These are phyloP conservation scores for Priceomyces haplophilus DNA, from an alignment of 805 yeast species.

Conservation along the genomic window DNA sequence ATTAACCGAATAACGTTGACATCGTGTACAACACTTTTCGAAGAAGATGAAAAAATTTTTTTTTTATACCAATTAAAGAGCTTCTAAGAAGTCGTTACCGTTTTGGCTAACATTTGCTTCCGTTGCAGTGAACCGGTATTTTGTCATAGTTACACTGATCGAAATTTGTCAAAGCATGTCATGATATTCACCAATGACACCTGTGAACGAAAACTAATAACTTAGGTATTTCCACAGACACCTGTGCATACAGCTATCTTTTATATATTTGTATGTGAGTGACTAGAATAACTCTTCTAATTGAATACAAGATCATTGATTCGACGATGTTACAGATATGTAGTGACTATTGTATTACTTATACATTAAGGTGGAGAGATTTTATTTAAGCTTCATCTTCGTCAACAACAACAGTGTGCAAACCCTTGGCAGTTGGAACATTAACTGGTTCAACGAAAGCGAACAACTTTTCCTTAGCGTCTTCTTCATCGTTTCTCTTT, in stretches of 20 bases:
- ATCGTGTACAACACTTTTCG: background rate
- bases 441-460: constrained; percentile 96
- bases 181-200: background rate
- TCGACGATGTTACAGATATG: constrained; percentile 5
- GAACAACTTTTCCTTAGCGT: constrained; percentile 95
- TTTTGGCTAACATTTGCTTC: constrained; percentile 48
- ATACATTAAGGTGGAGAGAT: constrained; percentile 10
- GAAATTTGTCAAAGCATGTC: background rate
- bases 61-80: constrained; percentile 36
- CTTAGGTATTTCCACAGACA: too few relatives aligned
- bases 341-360: constrained; percentile 8
- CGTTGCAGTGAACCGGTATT: constrained; percentile 61
- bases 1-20: background rate
- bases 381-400: constrained; percentile 56
- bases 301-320: constrained; percentile 1
- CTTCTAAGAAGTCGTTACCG: constrained; percentile 40
- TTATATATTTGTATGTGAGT: too few relatives aligned
- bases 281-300: too few relatives aligned
- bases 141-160: constrained; percentile 90
- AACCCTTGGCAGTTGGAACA: constrained; percentile 95
- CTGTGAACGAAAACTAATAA: too few relatives aligned
- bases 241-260: too few relatives aligned
- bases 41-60: constrained; percentile 35
- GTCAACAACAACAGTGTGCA: constrained; percentile 95
- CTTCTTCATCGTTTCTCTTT: constrained; percentile 99